Evolutionary conservation across 352 stramenopile species (phyloP), one percentile per base, ranked within the genome.

Genomic region (Pythium aquatile): DNA sequence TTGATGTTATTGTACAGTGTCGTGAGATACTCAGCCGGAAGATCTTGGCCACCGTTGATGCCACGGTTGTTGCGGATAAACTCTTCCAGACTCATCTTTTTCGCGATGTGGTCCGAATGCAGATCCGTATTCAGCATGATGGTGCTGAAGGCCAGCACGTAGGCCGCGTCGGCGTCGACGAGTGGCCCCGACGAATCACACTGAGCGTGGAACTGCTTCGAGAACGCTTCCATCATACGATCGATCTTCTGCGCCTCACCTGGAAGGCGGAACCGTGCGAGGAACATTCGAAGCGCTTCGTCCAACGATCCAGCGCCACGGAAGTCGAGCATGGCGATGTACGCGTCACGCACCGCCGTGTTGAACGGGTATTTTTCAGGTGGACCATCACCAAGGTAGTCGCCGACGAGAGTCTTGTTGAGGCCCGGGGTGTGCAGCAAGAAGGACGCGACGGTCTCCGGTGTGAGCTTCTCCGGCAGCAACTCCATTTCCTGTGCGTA

Each of bases 81-180:
- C 70, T 94, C 87, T 42, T 96, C 85, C 8, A 91, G 40, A 1
- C 76, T 94, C 87, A 96, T 96, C 55, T 96, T 96, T 70, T 94
- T 94, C 5, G 79, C 72, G 42, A 96, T 93, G 44, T 94, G 83
- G 32, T 94, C 83, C 60, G 80, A 98, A 74, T 99, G 97, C 63
- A 99, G 70, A 65, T 99, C 97, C n/a, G 97, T 99, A 76, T 99
- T 99, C 26, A 99, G 81, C 96, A 99, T 99, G 55, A 99, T 99
- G 65, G 99, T 98, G 47, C 97, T 97, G 81, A 99, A 99, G 10
- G 96, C 91, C 32, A 99, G 75, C 26, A 99, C 86, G 61, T 98
- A 99, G 3, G 95, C 97, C 29, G 96, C 91, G 69, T 99, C 97
- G 10, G 85, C 94, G 30, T 92, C 78, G 20, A 88, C 72, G 28